Conservation (phyloP, 805 yeast species). For the Wickerhamomyces strasburgensis region DNA sequence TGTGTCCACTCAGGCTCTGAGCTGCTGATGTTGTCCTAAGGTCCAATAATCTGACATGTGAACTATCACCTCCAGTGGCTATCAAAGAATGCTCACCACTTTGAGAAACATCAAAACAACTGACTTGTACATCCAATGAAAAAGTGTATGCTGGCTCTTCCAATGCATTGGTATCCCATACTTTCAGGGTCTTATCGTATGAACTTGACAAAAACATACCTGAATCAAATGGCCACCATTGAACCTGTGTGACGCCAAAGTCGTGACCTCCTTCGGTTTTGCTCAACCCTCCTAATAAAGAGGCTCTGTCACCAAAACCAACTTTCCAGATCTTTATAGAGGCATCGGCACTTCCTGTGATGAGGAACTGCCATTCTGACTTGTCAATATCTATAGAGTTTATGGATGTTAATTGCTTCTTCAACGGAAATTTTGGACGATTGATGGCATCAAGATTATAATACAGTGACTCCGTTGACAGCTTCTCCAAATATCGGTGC, state of each 20-base stretch:
- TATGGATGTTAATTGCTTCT: slow-evolving; percentile 32
- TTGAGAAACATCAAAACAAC: slow-evolving; percentile 58
- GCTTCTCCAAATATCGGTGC: slow-evolving; percentile 8
- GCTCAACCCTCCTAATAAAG: slow-evolving; percentile 18
- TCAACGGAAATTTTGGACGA: slow-evolving; percentile 17
- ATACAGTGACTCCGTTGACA: slow-evolving; percentile 23
- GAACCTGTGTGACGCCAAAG: slow-evolving; percentile 66
- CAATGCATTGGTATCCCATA: slow-evolving; percentile 75
- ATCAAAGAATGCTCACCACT: slow-evolving; percentile 47
- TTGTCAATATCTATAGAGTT: slow-evolving; percentile 57
- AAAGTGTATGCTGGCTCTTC: slow-evolving; percentile 66
- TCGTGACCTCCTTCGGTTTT: slow-evolving; percentile 43
- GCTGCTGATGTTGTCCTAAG: slow-evolving; percentile 68
- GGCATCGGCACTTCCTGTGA: slow-evolving; percentile 74
- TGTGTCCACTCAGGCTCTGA: slow-evolving; percentile 60
- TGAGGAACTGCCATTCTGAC: slow-evolving; percentile 38
- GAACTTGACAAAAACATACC: slow-evolving; percentile 84
- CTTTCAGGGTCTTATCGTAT: slow-evolving; percentile 67
- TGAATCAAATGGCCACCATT: slow-evolving; percentile 88
- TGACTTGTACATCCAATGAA: slow-evolving; percentile 55
- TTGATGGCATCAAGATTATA: slow-evolving; percentile 19
- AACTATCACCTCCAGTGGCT: slow-evolving; percentile 68
- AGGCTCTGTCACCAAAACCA: slow-evolving; percentile 3
- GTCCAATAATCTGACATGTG: slow-evolving; percentile 65
- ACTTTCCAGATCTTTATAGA: slow-evolving; percentile 65